phyloP scores from a whole-genome alignment of 495 filamentous ascomycete species.

The Podospora fimiseda region DNA sequence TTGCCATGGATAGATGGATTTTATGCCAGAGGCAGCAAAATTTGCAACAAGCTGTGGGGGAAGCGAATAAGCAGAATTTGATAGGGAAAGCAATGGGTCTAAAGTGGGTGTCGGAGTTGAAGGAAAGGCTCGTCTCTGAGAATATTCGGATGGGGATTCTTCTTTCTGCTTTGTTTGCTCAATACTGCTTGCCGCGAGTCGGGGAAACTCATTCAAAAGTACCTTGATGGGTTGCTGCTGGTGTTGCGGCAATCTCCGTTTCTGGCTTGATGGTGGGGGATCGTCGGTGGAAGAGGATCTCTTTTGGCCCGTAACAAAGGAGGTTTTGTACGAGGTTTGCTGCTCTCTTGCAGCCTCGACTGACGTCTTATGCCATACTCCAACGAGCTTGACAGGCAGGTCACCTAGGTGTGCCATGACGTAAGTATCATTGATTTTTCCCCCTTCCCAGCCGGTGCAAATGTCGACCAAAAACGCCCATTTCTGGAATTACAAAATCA shows the following conservation, averaged over 20 bases:
- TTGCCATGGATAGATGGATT: constrained; percentile 75
- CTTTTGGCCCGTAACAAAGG: constrained; percentile 19
- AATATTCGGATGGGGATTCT: constrained; percentile 36
- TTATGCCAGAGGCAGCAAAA: constrained; percentile 57
- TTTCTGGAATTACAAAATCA: background rate
- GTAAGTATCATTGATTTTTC: background rate
- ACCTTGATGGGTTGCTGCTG: constrained; percentile 17
- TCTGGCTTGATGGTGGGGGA: background rate
- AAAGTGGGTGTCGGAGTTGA: constrained; percentile 46
- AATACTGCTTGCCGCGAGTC: constrained; percentile 34
- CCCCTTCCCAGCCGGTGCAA: background rate
- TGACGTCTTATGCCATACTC: constrained; percentile 26
- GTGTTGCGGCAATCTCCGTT: constrained; percentile 2
- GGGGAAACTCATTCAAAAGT: constrained; percentile 16
- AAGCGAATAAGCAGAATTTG: constrained; percentile 60
- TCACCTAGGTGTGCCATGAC: constrained; percentile 23
- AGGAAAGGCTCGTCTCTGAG: constrained; percentile 36
- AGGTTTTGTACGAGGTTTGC: constrained; percentile 9
- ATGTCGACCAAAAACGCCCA: background rate
- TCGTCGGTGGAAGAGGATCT: constrained; percentile 11
- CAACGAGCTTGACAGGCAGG: constrained; percentile 2
- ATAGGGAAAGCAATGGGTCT: constrained; percentile 56
- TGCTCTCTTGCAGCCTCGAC: constrained; percentile 17
- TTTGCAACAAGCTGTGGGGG: constrained; percentile 56
- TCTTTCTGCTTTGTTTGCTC: constrained; percentile 5